These are phyloP conservation scores for Nakaseomyces delphensis DNA, from an alignment of 1,139 yeast species.

Conservation along the genomic window DNA sequence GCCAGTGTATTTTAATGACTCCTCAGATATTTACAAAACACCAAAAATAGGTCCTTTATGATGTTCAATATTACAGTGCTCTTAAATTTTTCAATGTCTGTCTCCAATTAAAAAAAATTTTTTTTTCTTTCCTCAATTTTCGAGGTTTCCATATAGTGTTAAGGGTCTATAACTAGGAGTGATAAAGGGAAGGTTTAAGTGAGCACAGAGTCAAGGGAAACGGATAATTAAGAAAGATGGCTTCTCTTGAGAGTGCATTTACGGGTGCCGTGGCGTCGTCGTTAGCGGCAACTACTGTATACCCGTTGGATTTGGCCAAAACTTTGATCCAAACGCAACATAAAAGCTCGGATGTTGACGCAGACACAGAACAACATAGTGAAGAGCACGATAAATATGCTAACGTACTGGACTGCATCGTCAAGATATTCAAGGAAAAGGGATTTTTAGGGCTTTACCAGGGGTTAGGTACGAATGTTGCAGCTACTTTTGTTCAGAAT, in stretches of 20 bases:
- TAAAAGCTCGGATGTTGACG: constrained; percentile 9
- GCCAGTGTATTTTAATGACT: too few relatives aligned
- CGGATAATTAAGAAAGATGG: constrained; percentile 19
- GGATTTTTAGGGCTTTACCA: constrained; percentile 71
- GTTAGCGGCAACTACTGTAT: constrained; percentile 69
- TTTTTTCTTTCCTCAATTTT: too few relatives aligned
- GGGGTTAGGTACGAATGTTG: constrained; percentile 60
- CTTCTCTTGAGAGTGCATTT: constrained; percentile 65
- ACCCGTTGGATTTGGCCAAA: constrained; percentile 66
- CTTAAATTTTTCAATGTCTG: too few relatives aligned
- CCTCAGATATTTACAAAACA: too few relatives aligned
- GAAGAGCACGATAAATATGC: constrained; percentile 36
- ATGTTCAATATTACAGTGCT: too few relatives aligned
- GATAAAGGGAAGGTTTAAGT: too few relatives aligned
- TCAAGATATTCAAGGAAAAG: constrained; percentile 48
- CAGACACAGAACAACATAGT: constrained; percentile 17
- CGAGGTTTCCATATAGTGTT: too few relatives aligned
- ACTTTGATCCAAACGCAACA: constrained; percentile 63
- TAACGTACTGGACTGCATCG: constrained; percentile 55
- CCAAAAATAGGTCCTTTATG: too few relatives aligned
- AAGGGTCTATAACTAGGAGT: too few relatives aligned
- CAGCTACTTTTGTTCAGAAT: constrained; percentile 72
- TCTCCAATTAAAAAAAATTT: too few relatives aligned
- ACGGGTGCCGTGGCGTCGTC: constrained; percentile 83
- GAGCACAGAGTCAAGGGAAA: too few relatives aligned